Evolutionary conservation across 2,329 filamentous ascomycete genomes (phyloP).

Genomic region (Stromatinia cepivora): DNA sequence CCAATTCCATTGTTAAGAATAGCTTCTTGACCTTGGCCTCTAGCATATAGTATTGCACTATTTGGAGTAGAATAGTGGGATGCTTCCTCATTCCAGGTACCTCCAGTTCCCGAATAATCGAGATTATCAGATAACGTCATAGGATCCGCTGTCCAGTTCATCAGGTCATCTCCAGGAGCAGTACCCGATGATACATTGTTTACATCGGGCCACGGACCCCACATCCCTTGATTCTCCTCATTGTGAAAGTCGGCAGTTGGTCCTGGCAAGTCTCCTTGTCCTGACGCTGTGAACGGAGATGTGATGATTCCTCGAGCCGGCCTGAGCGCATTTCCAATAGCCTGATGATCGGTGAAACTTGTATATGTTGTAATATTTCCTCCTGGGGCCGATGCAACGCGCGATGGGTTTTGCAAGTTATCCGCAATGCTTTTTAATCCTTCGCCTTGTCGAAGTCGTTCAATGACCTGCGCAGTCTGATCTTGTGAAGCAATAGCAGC

Average conservation of each 20-base stretch:
- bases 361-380: conserved; percentile 35
- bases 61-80: conserved; percentile 23
- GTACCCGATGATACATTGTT: not conserved
- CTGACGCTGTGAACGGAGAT: conserved; percentile 49
- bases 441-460: conserved; percentile 55
- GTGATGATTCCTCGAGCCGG: conserved; percentile 48
- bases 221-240: not conserved
- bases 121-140: conserved; percentile 39
- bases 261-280: conserved; percentile 46
- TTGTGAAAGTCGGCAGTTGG: conserved; percentile 28
- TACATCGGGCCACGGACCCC: conserved; percentile 8
- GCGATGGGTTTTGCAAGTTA: conserved; percentile 48
- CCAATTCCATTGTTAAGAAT: conserved; percentile 61
- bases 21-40: conserved; percentile 49
- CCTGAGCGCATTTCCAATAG: conserved; percentile 32
- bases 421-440: conserved; percentile 56
- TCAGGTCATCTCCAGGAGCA: conserved; percentile 29
- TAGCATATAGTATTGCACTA: conserved; percentile 41
- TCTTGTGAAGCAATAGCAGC: conserved; percentile 47
- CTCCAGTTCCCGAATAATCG: conserved; percentile 51
- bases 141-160: conserved; percentile 39
- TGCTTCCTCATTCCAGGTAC: conserved; percentile 34
- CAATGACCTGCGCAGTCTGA: conserved; percentile 51
- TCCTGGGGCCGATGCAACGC: conserved; percentile 34
- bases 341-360: conserved; percentile 43